Conservation (phyloP, 2,329 filamentous ascomycete species). For the Ilyonectria mors-panacis region DNA sequence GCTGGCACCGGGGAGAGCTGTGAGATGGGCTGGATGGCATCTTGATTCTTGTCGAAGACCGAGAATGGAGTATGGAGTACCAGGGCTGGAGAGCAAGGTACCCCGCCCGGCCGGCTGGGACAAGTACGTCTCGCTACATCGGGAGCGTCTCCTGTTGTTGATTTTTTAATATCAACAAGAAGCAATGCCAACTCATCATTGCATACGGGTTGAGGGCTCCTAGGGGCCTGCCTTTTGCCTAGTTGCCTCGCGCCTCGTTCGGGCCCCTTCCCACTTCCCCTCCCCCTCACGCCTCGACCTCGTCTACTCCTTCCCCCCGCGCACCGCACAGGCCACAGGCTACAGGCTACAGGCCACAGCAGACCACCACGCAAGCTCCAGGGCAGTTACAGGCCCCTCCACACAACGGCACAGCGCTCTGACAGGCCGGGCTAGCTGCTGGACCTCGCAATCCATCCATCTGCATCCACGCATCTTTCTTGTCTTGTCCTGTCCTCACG, state of each 20-base stretch:
- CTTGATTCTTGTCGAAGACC: conserved; percentile 3
- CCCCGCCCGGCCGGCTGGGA: conserved; percentile 39
- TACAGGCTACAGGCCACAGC: conserved; percentile 25
- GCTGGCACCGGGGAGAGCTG: conserved; percentile 17
- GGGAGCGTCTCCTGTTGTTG: conserved; percentile 42
- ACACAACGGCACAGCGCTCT: conserved; percentile 17
- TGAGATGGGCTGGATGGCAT: conserved; percentile 9
- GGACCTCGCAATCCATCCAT: conserved; percentile 1
- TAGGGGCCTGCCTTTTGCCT: conserved; percentile 40
- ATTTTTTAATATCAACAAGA: conserved; percentile 67
- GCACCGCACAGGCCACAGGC: conserved; percentile 30
- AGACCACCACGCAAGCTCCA: conserved; percentile 2
- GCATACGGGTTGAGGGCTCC: conserved; percentile 70
- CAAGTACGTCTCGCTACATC: conserved; percentile 41
- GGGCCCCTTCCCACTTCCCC: conserved; percentile 35
- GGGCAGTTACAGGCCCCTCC: conserved; percentile 11
- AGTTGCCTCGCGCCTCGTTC: conserved; percentile 45
- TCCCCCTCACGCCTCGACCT: conserved; percentile 22
- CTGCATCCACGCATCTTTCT: background rate
- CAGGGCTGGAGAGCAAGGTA: conserved; percentile 33
- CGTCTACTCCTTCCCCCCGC: conserved; percentile 37
- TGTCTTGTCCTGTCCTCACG: conserved; percentile 16
- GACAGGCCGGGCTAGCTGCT: conserved; percentile 15
- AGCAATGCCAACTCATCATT: conserved; percentile 84
- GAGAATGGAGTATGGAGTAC: conserved; percentile 26